phyloP scores from a whole-genome alignment of 2,329 filamentous ascomycete species.

The Ophiostoma angusticollis region DNA sequence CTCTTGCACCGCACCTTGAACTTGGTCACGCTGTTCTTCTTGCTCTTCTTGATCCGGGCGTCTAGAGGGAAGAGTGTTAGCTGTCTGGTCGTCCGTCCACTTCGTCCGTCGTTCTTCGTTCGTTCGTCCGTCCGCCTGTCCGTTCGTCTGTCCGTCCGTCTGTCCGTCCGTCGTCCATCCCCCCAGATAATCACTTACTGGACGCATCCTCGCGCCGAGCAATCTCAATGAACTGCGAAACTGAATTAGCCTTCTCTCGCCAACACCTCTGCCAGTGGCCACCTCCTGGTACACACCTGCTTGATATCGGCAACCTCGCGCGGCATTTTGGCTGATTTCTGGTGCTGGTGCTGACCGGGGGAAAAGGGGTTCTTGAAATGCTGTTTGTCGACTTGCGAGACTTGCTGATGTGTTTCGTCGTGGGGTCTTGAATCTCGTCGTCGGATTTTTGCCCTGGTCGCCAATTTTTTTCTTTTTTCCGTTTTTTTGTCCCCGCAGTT shows the following conservation, averaged over 20 bases:
- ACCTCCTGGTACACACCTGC: slow-evolving; percentile 48
- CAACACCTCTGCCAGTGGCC: no score
- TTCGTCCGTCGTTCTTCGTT: slow-evolving; percentile 12
- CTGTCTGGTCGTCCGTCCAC: no score
- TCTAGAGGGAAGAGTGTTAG: slow-evolving; percentile 34
- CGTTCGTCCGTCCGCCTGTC: no score
- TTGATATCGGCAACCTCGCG: slow-evolving; percentile 98
- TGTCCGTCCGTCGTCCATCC: background rate
- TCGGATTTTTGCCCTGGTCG: slow-evolving; percentile 3
- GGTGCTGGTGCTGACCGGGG: slow-evolving; percentile 16
- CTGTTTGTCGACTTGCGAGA: slow-evolving; percentile 12
- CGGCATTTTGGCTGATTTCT: slow-evolving; percentile 69
- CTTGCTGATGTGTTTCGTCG: slow-evolving; percentile 1
- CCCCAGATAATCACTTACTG: slow-evolving; percentile 73
- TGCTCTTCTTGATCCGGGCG: slow-evolving; percentile 93
- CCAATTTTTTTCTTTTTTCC: slow-evolving; percentile 8
- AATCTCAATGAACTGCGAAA: slow-evolving; percentile 90
- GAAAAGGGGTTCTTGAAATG: slow-evolving; percentile 11
- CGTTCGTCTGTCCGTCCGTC: background rate
- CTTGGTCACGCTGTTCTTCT: slow-evolving; percentile 85
- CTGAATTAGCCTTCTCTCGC: background rate
- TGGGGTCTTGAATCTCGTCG: slow-evolving; percentile 3
- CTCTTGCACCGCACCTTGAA: slow-evolving; percentile 99
- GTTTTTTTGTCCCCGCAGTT: slow-evolving; percentile 1
- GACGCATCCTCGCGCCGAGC: slow-evolving; percentile 98